These are phyloP conservation scores for Alternaria triticimaculans DNA, from an alignment of 2,329 filamentous ascomycete species.

Conservation along the genomic window DNA sequence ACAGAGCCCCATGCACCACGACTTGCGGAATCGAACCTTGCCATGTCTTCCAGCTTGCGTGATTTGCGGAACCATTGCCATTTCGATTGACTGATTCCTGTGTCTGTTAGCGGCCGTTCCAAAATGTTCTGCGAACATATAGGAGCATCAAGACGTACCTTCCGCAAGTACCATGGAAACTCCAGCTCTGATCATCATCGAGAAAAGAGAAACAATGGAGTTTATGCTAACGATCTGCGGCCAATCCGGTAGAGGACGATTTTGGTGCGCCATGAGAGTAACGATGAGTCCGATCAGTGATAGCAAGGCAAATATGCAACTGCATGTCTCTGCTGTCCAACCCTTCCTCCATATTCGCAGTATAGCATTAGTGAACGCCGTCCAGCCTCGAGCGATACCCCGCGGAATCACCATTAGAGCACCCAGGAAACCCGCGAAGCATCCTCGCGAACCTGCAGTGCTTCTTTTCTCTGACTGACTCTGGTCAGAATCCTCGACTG, in stretches of 20 bases:
- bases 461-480: neutral
- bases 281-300: slow-evolving; percentile 9
- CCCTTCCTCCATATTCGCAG: slow-evolving; percentile 4
- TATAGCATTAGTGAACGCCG: neutral
- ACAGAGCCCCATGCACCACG: slow-evolving; percentile 18
- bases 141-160: neutral
- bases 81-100: slow-evolving; percentile 23
- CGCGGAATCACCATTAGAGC: neutral
- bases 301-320: slow-evolving; percentile 6
- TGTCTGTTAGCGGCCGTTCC: neutral
- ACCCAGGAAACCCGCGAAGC: neutral
- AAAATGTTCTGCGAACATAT: neutral
- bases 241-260: slow-evolving; percentile 14
- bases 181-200: slow-evolving; percentile 10
- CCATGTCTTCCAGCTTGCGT: slow-evolving; percentile 8
- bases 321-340: slow-evolving; percentile 13
- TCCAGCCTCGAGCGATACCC: neutral
- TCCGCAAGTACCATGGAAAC: slow-evolving; percentile 15
- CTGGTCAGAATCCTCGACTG: neutral
- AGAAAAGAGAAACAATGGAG: slow-evolving; percentile 17
- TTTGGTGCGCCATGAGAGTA: slow-evolving; percentile 8
- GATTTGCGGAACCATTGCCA: slow-evolving; percentile 17
- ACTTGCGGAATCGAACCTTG: slow-evolving; percentile 16
- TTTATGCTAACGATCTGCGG: slow-evolving; percentile 15
- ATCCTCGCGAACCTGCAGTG: neutral